Percentiles rank a stretch among this genome's conserved stretches.
Evolutionary conservation across 1,284 basidiomycete species (phyloP).

Genomic region (Caloboletus firmus): DNA sequence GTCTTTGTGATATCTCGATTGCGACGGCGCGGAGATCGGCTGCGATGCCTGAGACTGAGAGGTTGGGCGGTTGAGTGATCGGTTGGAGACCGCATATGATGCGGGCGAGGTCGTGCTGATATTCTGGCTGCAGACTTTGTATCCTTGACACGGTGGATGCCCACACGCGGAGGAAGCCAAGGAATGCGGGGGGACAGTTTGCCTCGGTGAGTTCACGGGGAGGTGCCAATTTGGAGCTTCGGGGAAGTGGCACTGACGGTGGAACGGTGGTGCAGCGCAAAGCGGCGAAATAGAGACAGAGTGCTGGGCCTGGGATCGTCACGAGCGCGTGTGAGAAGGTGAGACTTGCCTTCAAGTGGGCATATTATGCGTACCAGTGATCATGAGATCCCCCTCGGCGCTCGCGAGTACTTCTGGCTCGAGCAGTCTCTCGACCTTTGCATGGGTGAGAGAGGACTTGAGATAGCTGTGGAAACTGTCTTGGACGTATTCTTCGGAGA

Average conservation of each 20-base stretch:
- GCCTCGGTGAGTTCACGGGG: slow-evolving; percentile 49
- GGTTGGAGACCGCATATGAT: slow-evolving; percentile 65
- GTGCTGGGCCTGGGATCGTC: slow-evolving; percentile 54
- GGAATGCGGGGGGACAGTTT: slow-evolving; percentile 63
- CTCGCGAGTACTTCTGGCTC: slow-evolving; percentile 69
- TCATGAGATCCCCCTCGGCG: slow-evolving; percentile 78
- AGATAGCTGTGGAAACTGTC: slow-evolving; percentile 78
- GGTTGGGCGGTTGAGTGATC: slow-evolving; percentile 40
- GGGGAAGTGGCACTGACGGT: slow-evolving; percentile 60
- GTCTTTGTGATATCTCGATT: slow-evolving; percentile 75
- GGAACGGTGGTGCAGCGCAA: slow-evolving; percentile 57
- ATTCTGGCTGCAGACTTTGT: slow-evolving; percentile 57
- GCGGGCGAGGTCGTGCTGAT: slow-evolving; percentile 78
- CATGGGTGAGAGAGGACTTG: slow-evolving; percentile 71
- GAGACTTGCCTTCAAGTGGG: slow-evolving; percentile 31
- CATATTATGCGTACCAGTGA: slow-evolving; percentile 62
- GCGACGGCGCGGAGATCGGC: slow-evolving; percentile 75
- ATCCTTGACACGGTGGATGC: slow-evolving; percentile 62
- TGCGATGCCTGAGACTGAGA: slow-evolving; percentile 56
- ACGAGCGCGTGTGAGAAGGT: slow-evolving; percentile 34
- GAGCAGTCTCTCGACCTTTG: slow-evolving; percentile 70
- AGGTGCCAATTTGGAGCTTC: slow-evolving; percentile 38
- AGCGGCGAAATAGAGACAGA: slow-evolving; percentile 66
- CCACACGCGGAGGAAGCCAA: slow-evolving; percentile 72
- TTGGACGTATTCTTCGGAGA: slow-evolving; percentile 65